Evolutionary conservation across 108 stramenopile genomes (phyloP), one percentile per base, ranked within the genome.

Genomic region (Cyclostephanos tholiformis): DNA sequence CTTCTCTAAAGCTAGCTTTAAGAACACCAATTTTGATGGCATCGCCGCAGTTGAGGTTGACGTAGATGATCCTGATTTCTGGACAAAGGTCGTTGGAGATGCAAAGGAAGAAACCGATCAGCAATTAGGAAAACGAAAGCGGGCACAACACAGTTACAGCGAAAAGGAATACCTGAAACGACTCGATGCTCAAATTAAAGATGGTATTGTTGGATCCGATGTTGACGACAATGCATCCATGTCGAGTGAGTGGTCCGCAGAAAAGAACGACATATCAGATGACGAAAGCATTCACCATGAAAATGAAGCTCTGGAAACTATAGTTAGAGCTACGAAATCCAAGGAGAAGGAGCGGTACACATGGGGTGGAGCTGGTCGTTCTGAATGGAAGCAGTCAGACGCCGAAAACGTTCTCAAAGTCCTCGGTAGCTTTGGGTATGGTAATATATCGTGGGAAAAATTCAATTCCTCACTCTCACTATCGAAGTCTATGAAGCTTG

Each of bases 1-100:
- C 30, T 99, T 97, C 76, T 91, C 91, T 10, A 97, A 97, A 77
- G 95, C 97, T 19, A 88, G 88, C 62, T 97, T 99, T 80, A 89
- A 89, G 39, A 82, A 77, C 32, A 83, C 82, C 13, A 84, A 72
- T 30, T 46, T 41, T 43, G 74, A 67, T 35, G 77, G 73, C 38
- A 32, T 68, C 77, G 76, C 75, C 30, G 59, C 67, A 20, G 75
- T 61, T 13, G 76, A 82, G 29, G 67, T 83, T 64, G 86, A 84
- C 19, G 50, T 77, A 16, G 92, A 97, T 52, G 98, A 99, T 73
- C 97, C 97, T 8, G 90, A 95, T 19, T 99, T 99, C 78, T 99
- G 98, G 98, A 79, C 72, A 35, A 95, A 92, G 69, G 87, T 91
- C 75, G 87, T 92, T 13, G 94, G 91, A 12, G 94, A 91, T 58